Evolutionary conservation across 805 yeast species (phyloP).

Genomic region (Dipodascopsis uninucleata): DNA sequence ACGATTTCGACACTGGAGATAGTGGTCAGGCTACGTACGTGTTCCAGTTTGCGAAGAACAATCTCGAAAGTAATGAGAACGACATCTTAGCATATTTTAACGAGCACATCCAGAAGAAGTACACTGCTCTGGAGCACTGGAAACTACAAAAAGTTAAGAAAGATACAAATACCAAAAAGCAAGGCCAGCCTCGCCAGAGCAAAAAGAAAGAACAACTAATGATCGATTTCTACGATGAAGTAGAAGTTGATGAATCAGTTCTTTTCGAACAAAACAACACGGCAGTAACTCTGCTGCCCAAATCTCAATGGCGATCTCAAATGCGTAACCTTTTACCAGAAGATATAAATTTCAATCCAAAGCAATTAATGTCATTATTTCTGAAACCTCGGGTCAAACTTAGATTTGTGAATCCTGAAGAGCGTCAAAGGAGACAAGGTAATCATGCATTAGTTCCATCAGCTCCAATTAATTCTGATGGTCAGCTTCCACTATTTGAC

Average conservation of each 20-base stretch:
- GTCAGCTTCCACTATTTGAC: no score
- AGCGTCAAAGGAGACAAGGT: background rate
- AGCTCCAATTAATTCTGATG: conserved; percentile 64
- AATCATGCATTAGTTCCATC: conserved; percentile 1
- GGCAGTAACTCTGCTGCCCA: conserved; percentile 40
- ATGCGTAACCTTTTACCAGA: conserved; percentile 59
- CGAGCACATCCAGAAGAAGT: conserved; percentile 59
- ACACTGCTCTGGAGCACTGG: conserved; percentile 95
- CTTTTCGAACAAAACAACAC: conserved; percentile 43
- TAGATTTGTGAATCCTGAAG: conserved; percentile 6
- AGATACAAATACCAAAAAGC: conserved; percentile 10
- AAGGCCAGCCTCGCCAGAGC: conserved; percentile 9
- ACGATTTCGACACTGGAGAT: conserved; percentile 20
- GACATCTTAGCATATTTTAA: conserved; percentile 75
- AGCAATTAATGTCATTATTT: conserved; percentile 61
- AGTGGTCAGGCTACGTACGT: conserved; percentile 25
- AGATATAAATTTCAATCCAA: conserved; percentile 69
- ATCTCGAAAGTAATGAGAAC: conserved; percentile 24
- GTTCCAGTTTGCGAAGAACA: conserved; percentile 11
- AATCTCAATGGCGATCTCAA: conserved; percentile 41
- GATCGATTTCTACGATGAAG: conserved; percentile 45
- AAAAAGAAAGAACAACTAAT: conserved; percentile 37
- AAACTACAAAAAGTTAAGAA: conserved; percentile 59
- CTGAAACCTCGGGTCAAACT: conserved; percentile 51
- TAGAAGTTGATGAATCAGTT: conserved; percentile 40